phyloP scores from a whole-genome alignment of 164 flowering plant genomes.

The Nymphaea thermarum region DNA sequence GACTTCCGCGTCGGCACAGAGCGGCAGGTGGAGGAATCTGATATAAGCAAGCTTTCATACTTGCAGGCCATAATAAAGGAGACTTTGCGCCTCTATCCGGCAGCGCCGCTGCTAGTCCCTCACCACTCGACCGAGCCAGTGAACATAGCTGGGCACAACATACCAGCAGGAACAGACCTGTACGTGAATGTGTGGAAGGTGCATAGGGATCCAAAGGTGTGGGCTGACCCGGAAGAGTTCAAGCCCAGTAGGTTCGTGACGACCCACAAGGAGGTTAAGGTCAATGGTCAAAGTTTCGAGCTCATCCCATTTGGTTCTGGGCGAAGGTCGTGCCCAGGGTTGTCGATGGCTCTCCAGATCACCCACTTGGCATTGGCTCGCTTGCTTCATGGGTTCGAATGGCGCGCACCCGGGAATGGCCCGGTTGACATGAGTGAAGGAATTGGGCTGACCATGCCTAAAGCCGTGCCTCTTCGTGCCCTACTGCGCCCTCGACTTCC shows the following conservation, averaged over 20 bases:
- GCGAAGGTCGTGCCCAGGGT: conserved; percentile 6
- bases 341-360: neutral
- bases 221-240: conserved; percentile 4
- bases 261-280: conserved; percentile 1
- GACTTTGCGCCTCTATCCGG: conserved; percentile 2
- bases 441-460: neutral
- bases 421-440: conserved; percentile 6
- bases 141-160: conserved; percentile 1
- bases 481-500: conserved; percentile 23
- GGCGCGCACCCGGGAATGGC: neutral
- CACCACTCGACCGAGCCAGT: conserved; percentile 5
- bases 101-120: conserved; percentile 1
- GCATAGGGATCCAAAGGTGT: conserved; percentile 5
- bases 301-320: conserved; percentile 8
- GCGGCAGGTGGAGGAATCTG: conserved; percentile 5
- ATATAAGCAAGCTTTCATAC: conserved; percentile 3
- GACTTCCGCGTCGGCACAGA: conserved; percentile 5
- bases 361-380: conserved; percentile 4
- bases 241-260: conserved; percentile 6
- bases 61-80: conserved; percentile 7
- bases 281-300: conserved; percentile 6
- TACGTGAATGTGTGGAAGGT: conserved; percentile 6
- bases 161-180: conserved; percentile 1
- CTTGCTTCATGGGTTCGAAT: conserved; percentile 4
- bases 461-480: conserved; percentile 29